Base-by-base conservation (phyloP, 2,329 filamentous ascomycete species). In the Fusarium sp. region DNA sequence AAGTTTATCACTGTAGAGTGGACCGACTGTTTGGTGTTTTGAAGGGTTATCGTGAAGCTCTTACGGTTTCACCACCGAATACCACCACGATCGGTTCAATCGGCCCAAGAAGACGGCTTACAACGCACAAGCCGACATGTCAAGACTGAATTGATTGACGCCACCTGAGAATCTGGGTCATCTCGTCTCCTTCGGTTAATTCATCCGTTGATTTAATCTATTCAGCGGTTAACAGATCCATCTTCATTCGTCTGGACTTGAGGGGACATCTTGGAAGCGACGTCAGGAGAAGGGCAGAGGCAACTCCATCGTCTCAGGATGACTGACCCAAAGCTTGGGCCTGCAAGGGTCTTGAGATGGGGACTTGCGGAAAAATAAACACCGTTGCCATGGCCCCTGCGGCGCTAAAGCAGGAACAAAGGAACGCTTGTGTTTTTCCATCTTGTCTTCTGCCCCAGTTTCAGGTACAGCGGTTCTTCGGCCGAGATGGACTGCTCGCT, bases 381-480 rank as follows among this genome's bases (percentile, higher is more conserved):
- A 65, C 65, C 66, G 66, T 40, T 25, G 25, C 23, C 19, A 8
- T 30, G 47, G 37, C 21, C 47, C 65, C 44, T 63, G 49, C 60
- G 57, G 71, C 72, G 68, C 72, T 74, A 75, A 74, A 62, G 72
- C 72, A 75, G 72, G 72, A 69, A 74, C 71, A 56, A 63, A 38
- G 62, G 44, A 57, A 42, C 21, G 60, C n/a, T 56, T 35, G 32
- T 54, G 64, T 56, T 74, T 67, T 64, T 68, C 59, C 64, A 58
- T 59, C 56, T 50, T 44, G 44, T 56, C 57, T 49, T 46, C 57
- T 54, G 44, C 49, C 61, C 53, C 43, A 30, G 75, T 77, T 77
- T 77, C 75, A 77, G 75, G 75, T 77, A 50, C 71, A 67, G 71
- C 75, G 60, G 63, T 40, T 62, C 67, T 50, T 52, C 30, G 53